Evolutionary conservation across 75 land plant species (phyloP), one percentile per base, ranked within the genome.

Genomic region (Isoetes taiwanensis): DNA sequence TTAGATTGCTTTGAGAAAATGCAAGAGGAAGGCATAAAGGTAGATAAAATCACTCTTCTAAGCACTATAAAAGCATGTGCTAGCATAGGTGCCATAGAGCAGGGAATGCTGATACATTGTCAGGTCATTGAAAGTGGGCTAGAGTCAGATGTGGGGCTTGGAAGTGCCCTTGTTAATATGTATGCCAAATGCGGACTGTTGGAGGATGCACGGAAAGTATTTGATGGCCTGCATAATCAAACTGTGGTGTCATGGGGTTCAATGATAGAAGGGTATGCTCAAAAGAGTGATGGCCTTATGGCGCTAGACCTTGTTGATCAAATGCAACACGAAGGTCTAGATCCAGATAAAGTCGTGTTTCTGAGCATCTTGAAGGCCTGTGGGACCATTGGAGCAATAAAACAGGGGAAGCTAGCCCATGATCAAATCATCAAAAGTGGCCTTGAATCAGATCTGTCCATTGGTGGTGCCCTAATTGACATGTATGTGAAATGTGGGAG

Each of bases 401-500:
- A 32, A 1, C 28, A 63, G 29, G 65, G 65, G 2, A 52, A 28
- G 9, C 28, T 31, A 17, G 38, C 53, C 8, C 65, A 52, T 39
- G 43, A 40, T 32, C 29, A 2, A 6, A 52, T 63, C 10, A 11
- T 63, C 26, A 34, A 63, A 25, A 11, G 3, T 63, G 35, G 23
- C 6, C 29, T 30, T 53, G 39, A 63, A 17, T 32, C 32, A 16
- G 24, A 63, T 63, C 32, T 34, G 3, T 52, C 25, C 53, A 17
- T 30, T 33, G 65, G 65, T 5, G 35, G 65, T 39, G 32, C 52
- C 39, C 38, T 63, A 19, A 30, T 62, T 21, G 27, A 56, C 28
- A 62, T 62, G 64, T 62, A 62, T 55, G 34, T 8, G 2, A 56
- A 31, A 56, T 30, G 62, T 10, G 61, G 60, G 11, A 19, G 10